Percentiles rank a stretch among this genome's conserved stretches.
These are phyloP conservation scores for Corylus heterophylla DNA, from an alignment of 306 rosid genomes.

Conservation along the genomic window DNA sequence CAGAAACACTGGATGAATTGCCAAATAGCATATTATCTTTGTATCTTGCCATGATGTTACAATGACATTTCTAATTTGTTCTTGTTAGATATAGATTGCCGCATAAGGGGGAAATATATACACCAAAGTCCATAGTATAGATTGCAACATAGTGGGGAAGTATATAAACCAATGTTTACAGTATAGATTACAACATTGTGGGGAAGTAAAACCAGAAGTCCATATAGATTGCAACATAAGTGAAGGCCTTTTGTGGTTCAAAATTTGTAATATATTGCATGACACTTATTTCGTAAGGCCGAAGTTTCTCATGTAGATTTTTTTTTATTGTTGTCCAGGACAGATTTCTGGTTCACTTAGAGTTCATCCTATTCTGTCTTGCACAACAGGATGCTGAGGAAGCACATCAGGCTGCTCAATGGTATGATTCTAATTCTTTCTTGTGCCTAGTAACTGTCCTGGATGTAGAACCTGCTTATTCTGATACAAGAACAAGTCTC, in stretches of 20 bases:
- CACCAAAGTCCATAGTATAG: neutral
- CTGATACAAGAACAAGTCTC: constrained; percentile 1
- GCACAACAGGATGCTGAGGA: constrained; percentile 47
- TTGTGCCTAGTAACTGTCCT: constrained; percentile 10
- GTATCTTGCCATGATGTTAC: neutral
- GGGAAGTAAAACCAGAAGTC: neutral
- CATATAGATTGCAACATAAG: neutral
- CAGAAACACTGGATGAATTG: neutral
- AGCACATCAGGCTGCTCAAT: constrained; percentile 50
- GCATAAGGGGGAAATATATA: neutral
- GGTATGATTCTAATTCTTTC: constrained; percentile 45
- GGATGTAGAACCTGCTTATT: constrained; percentile 15
- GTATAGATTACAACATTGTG: neutral
- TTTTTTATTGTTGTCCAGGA: constrained; percentile 58
- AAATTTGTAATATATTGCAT: neutral
- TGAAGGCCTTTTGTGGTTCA: neutral
- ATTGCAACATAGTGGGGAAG: neutral
- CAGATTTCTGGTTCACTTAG: constrained; percentile 50
- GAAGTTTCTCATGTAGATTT: constrained; percentile 23
- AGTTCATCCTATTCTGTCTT: constrained; percentile 59
- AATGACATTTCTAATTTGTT: neutral
- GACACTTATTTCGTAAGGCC: constrained; percentile 15
- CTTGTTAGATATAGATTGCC: neutral
- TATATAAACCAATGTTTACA: too few species aligned
- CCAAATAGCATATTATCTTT: neutral